These are phyloP conservation scores for Penicillium sclerotigenum DNA, from an alignment of 2,329 filamentous ascomycete species.

Conservation along the genomic window DNA sequence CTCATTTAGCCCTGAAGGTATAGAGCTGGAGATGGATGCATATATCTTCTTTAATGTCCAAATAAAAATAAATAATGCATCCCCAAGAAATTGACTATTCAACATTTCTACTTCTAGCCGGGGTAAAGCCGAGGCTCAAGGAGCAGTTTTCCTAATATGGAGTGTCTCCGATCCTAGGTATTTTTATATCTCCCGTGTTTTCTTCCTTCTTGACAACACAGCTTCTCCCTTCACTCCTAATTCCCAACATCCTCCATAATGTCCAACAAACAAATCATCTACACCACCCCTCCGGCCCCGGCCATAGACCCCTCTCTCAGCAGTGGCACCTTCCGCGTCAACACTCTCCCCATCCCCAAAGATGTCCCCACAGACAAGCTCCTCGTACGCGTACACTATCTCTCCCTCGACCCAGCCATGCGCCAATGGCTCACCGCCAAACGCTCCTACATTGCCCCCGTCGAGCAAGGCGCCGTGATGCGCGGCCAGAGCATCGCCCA, in stretches of 20 bases:
- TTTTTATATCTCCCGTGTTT: background rate
- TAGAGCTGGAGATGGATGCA: background rate
- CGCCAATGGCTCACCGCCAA: conserved; percentile 63
- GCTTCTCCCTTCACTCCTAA: background rate
- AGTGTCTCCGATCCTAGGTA: conserved; percentile 16
- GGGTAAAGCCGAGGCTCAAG: conserved; percentile 20
- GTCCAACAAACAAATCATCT: conserved; percentile 38
- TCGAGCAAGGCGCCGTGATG: conserved; percentile 67
- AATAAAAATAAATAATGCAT: background rate
- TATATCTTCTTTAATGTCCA: background rate
- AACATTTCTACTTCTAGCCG: background rate
- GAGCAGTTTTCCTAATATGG: conserved; percentile 28
- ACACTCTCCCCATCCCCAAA: conserved; percentile 25
- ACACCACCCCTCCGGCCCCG: conserved; percentile 33
- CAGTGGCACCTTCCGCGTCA: conserved; percentile 36
- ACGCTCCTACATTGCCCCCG: conserved; percentile 65
- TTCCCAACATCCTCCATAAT: conserved; percentile 13
- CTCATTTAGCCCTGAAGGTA: background rate
- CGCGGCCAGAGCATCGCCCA: conserved; percentile 60
- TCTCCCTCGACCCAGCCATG: conserved; percentile 74
- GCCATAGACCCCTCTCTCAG: conserved; percentile 37
- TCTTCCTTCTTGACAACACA: background rate
- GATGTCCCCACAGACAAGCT: conserved; percentile 54
- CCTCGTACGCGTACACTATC: conserved; percentile 58
- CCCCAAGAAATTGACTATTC: conserved; percentile 1